These are phyloP conservation scores for Rhynchospora pubera DNA, from an alignment of 176 grass and related monocot genomes.

Conservation along the genomic window DNA sequence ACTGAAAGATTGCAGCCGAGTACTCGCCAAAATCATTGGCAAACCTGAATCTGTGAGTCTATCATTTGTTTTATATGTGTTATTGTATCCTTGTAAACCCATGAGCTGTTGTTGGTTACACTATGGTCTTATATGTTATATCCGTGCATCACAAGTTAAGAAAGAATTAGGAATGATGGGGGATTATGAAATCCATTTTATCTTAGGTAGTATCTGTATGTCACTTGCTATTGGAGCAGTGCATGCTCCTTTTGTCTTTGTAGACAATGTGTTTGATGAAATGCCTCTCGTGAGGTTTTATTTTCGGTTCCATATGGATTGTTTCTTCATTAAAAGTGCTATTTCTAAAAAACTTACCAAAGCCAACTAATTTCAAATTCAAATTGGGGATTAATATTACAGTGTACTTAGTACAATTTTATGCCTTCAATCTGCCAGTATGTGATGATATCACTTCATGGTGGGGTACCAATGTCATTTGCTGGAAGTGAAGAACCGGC, in stretches of 20 bases:
- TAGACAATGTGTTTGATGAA: slow-evolving; percentile 17
- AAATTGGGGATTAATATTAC: neutral
- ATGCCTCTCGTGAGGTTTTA: neutral
- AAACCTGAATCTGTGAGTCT: slow-evolving; percentile 77
- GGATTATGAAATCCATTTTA: neutral
- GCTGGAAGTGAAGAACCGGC: slow-evolving; percentile 37
- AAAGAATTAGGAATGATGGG: neutral
- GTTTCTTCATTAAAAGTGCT: neutral
- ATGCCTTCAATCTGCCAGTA: slow-evolving; percentile 22
- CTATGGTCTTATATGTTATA: neutral
- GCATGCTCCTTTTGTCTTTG: neutral
- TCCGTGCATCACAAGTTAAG: neutral
- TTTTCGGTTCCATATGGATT: neutral
- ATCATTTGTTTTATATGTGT: neutral
- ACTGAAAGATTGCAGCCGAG: slow-evolving; percentile 67
- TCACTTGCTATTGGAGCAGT: no score
- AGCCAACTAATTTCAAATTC: neutral
- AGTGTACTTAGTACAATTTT: neutral
- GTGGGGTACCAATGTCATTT: slow-evolving; percentile 38
- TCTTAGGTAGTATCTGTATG: neutral
- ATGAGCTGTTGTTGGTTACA: neutral
- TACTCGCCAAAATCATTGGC: slow-evolving; percentile 76
- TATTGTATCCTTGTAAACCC: neutral
- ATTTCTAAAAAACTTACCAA: neutral
- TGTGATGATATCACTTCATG: slow-evolving; percentile 46